Conservation (phyloP, 1,284 basidiomycete species). For the Takashimella koratensis region DNA sequence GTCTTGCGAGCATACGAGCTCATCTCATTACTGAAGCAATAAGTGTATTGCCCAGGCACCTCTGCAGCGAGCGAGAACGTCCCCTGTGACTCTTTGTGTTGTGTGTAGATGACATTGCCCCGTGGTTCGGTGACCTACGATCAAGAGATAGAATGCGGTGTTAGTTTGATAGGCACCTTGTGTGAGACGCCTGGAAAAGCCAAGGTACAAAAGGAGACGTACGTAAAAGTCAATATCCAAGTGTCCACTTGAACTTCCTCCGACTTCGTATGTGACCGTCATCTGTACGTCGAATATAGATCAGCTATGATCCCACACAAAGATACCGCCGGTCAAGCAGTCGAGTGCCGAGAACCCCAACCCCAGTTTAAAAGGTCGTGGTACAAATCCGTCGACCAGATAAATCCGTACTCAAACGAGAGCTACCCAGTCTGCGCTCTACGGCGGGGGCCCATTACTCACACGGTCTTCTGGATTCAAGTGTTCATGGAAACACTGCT, state of each 20-base stretch:
- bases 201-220: slow-evolving; percentile 28
- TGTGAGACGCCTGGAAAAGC: slow-evolving; percentile 1
- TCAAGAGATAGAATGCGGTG: too few relatives aligned
- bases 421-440: too few relatives aligned
- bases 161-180: not conserved
- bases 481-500: slow-evolving; percentile 98
- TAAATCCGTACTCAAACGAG: too few relatives aligned
- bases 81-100: slow-evolving; percentile 83
- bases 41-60: slow-evolving; percentile 81
- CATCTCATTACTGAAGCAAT: slow-evolving; percentile 99
- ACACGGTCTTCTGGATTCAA: slow-evolving; percentile 93
- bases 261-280: slow-evolving; percentile 99
- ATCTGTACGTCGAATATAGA: slow-evolving; percentile 73
- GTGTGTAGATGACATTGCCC: slow-evolving; percentile 65
- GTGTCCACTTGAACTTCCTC: slow-evolving; percentile 64
- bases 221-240: slow-evolving; percentile 97
- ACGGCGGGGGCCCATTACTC: too few relatives aligned
- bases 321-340: too few relatives aligned
- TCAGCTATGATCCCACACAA: too few relatives aligned
- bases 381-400: too few relatives aligned
- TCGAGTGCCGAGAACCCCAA: too few relatives aligned
- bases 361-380: too few relatives aligned
- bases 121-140: slow-evolving; percentile 75
- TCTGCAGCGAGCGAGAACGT: slow-evolving; percentile 82
- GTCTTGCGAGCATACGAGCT: slow-evolving; percentile 91